phyloP scores from a whole-genome alignment of 805 yeast genomes.

The Saturnispora zaruensis region DNA sequence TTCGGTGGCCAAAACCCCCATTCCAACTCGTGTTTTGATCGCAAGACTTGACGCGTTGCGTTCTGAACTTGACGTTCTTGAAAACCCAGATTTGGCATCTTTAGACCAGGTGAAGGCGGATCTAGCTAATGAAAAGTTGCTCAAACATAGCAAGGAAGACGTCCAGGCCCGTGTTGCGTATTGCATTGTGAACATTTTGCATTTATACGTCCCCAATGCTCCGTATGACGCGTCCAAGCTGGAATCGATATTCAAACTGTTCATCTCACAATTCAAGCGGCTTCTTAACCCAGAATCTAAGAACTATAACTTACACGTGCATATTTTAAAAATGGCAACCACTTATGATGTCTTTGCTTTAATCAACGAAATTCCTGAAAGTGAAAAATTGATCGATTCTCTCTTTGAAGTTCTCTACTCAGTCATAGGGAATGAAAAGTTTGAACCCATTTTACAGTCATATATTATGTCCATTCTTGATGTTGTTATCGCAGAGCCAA shows the following conservation, averaged over 20 bases:
- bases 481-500: conserved; percentile 67
- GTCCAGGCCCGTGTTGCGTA: conserved; percentile 65
- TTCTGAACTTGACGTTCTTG: conserved; percentile 53
- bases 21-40: conserved; percentile 54
- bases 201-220: conserved; percentile 84
- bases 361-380: conserved; percentile 57
- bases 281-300: conserved; percentile 46
- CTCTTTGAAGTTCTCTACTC: conserved; percentile 59
- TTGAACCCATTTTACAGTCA: conserved; percentile 39
- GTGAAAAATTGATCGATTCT: conserved; percentile 43
- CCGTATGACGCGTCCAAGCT: conserved; percentile 65
- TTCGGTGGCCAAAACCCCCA: conserved; percentile 47
- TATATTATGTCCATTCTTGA: conserved; percentile 62
- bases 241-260: conserved; percentile 54
- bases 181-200: conserved; percentile 63
- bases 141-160: conserved; percentile 55
- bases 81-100: conserved; percentile 49
- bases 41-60: conserved; percentile 48
- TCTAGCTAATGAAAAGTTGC: conserved; percentile 48
- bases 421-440: conserved; percentile 34
- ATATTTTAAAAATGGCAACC: conserved; percentile 57
- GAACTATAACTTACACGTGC: conserved; percentile 52
- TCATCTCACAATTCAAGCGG: conserved; percentile 52
- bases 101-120: conserved; percentile 41
- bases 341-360: conserved; percentile 51